These are phyloP conservation scores for Salix koriyanagi DNA, from an alignment of 345 rosid genomes.

Conservation along the genomic window DNA sequence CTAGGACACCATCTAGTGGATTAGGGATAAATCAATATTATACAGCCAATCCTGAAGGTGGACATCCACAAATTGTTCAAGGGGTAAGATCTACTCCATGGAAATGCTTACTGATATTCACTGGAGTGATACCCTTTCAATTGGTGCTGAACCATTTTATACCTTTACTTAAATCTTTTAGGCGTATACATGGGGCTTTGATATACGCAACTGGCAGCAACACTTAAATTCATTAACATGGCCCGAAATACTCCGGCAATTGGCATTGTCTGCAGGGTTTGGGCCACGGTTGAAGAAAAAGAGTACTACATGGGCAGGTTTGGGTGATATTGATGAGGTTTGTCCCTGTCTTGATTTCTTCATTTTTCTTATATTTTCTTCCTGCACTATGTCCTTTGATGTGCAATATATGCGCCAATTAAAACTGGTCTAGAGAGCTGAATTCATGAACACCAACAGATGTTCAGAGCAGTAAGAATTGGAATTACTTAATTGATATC, in stretches of 20 bases:
- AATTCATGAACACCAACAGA: background rate
- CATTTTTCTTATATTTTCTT: background rate
- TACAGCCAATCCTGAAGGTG: slow-evolving; percentile 92
- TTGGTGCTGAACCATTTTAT: slow-evolving; percentile 14
- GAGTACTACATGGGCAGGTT: slow-evolving; percentile 30
- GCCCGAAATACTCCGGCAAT: slow-evolving; percentile 92
- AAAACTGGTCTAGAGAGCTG: background rate
- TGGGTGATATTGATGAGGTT: slow-evolving; percentile 71
- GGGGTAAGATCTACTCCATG: slow-evolving; percentile 59
- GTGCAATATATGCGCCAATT: background rate
- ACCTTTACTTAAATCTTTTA: slow-evolving; percentile 27
- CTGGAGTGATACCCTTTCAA: background rate
- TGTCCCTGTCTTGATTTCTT: background rate
- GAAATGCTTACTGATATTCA: slow-evolving; percentile 9
- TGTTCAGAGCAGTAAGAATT: background rate
- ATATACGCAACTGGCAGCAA: slow-evolving; percentile 88
- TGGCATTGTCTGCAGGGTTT: slow-evolving; percentile 84
- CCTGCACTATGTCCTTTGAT: background rate
- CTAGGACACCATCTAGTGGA: slow-evolving; percentile 80
- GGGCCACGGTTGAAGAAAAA: slow-evolving; percentile 84
- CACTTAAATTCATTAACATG: slow-evolving; percentile 84
- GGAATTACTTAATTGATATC: background rate
- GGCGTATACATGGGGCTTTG: slow-evolving; percentile 99
- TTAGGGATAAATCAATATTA: slow-evolving; percentile 73
- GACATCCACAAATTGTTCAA: slow-evolving; percentile 89